Evolutionary conservation across 2,329 filamentous ascomycete genomes (phyloP), one percentile per base, ranked within the genome.

Genomic region (Fusarium nematophilum): DNA sequence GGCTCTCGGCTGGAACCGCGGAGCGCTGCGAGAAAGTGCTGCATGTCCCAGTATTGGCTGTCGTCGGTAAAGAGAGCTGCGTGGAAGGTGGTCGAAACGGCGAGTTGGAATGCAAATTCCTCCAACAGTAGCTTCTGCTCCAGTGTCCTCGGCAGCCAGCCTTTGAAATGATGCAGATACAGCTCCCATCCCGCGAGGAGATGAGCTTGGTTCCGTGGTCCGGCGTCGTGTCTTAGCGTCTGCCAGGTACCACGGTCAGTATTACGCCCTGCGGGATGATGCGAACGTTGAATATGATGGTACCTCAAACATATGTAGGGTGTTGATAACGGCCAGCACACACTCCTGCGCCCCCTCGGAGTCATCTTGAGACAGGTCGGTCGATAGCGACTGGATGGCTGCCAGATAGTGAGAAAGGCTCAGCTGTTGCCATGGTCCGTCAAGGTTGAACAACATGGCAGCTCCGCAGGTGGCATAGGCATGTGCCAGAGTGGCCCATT

Each of bases 231-330:
- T 30, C 39, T 42, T 13, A 42, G 11, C 15, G 39, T 42, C 39
- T 40, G 37, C 9, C 8, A 9, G 26, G 13, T 18, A 18, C 18
- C n/a, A n/a, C n/a, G n/a, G 34, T 37, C 34, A 37, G 15, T 13
- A 37, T 37, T 8, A 37, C 11, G 13, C 10, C 9, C 15, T n/a
- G n/a, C n/a, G n/a, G 14, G 13, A 14, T 25, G 37, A 40, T 9
- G 26, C 26, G 18, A 23, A 40, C 23, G 37, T 17, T 9, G 37
- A 9, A n/a, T 25, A n/a, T 25, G 18, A 25, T 6, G 37, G 29
- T 18, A 40, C 37, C 37, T 42, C 39, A n/a, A 42, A 42, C 13
- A 42, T 42, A 15, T 42, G 39, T 18, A 42, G 26, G 21, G 39
- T 30, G 25, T 42, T 42, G 21, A 42, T 27, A 18, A 42, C 39